Base-by-base conservation (phyloP, 805 yeast genomes). In the Kuraishia hungarica region DNA sequence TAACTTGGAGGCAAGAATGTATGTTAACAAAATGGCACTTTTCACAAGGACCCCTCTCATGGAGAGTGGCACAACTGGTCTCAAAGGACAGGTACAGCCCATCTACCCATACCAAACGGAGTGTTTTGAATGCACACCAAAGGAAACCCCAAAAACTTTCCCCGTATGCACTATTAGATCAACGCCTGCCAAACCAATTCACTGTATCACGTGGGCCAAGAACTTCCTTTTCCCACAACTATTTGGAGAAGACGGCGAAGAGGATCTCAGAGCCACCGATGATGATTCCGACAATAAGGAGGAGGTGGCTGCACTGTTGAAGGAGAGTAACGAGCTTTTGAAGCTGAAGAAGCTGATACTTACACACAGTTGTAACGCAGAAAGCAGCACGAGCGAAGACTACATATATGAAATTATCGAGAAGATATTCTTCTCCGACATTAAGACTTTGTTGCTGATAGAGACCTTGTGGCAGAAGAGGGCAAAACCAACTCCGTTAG, bases 121-220 rank as follows among this genome's bases (percentile, higher is more conserved):
- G 71, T 94, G 99, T 70, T 96, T 91, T 69, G 97, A 91, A 58
- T 94, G 99, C 69, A 82, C 84, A 24, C 82, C 86, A 4, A 90
- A 93, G 64, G 94, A 84, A 43, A 84, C 96, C 0, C 97, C 97
- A 5, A 91, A 88, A 64, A 79, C 94, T 0, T 94, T 83, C 67
- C 97, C 99, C 0, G 97, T 94, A 1, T 94, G 99, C 68, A 94
- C 99, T 0, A 94, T 94, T 56, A 77, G 99, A 59, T 89, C 97
- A 5, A 94, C 99, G 0, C 99, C 99, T 0, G 89, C 97, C 0
- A 91, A 88, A 65, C 97, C 97, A 0, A 86, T 94, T 5, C 99
- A 94, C 66, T 91, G 97, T 68, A 86, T 94, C 24, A 96, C 96
- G 1, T 94, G 99, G 99, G 96, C 97, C 8, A 94, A 94, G 66